These are phyloP conservation scores for Salinomyces thailandicus DNA, from an alignment of 2,329 filamentous ascomycete species.

Conservation along the genomic window DNA sequence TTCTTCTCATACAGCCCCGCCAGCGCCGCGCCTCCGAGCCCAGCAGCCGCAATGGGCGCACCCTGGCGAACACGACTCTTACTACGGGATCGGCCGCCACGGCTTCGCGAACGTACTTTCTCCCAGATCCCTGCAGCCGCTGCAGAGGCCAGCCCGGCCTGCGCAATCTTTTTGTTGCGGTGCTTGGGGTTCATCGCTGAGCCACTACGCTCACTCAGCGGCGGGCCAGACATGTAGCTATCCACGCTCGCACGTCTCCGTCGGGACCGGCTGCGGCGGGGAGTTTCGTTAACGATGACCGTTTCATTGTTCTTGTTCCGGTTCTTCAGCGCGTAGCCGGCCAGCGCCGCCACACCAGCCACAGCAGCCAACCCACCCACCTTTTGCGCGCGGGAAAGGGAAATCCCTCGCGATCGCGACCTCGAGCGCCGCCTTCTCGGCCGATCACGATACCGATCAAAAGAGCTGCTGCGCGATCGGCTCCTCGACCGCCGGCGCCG, in stretches of 20 bases:
- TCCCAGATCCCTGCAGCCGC: slow-evolving; percentile 53
- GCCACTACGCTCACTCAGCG: slow-evolving; percentile 10
- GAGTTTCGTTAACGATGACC: slow-evolving; percentile 33
- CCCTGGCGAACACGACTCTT: slow-evolving; percentile 47
- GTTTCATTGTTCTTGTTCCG: slow-evolving; percentile 40
- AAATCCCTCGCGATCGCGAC: slow-evolving; percentile 34
- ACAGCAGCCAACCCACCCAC: slow-evolving; percentile 50
- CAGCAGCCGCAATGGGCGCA: slow-evolving; percentile 50
- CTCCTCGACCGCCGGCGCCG: slow-evolving; percentile 16
- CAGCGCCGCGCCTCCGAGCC: slow-evolving; percentile 50
- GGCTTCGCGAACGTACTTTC: slow-evolving; percentile 47
- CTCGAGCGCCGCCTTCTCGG: slow-evolving; percentile 17
- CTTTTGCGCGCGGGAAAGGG: slow-evolving; percentile 38
- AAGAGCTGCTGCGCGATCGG: slow-evolving; percentile 6
- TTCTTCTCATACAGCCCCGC: slow-evolving; percentile 54
- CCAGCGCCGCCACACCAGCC: slow-evolving; percentile 50
- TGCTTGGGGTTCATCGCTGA: slow-evolving; percentile 36
- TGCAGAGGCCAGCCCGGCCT: slow-evolving; percentile 52
- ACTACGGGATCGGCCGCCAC: slow-evolving; percentile 38
- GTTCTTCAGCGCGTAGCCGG: slow-evolving; percentile 41
- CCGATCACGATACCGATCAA: slow-evolving; percentile 18
- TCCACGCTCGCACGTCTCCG: slow-evolving; percentile 32
- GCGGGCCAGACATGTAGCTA: slow-evolving; percentile 14
- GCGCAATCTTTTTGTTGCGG: slow-evolving; percentile 49
- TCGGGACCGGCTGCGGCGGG: slow-evolving; percentile 34